Conservation (phyloP, 305 asterid genomes). For the Rubia peregrina region DNA sequence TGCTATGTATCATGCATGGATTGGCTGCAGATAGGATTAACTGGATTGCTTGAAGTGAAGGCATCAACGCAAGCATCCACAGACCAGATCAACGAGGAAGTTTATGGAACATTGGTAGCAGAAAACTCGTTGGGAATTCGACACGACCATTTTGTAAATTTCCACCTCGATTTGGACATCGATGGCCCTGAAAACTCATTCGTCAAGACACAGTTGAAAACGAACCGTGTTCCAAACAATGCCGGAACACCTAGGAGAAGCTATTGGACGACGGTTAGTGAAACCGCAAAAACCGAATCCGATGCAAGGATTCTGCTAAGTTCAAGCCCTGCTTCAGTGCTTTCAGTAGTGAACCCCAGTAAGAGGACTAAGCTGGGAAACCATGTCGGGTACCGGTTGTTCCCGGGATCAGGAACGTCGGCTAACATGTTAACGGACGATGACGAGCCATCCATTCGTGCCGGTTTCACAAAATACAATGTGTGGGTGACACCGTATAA, state of each 20-base stretch:
- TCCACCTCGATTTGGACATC: conserved; percentile 52
- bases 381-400: conserved; percentile 40
- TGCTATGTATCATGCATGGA: background rate
- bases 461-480: conserved; percentile 47
- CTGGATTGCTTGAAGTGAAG: conserved; percentile 53
- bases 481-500: conserved; percentile 52
- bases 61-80: conserved; percentile 44
- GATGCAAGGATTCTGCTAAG: conserved; percentile 44
- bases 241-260: conserved; percentile 36
- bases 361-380: conserved; percentile 54
- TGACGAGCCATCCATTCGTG: conserved; percentile 45
- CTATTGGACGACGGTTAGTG: conserved; percentile 42
- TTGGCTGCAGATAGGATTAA: conserved; percentile 39
- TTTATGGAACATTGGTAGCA: conserved; percentile 51
- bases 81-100: conserved; percentile 49
- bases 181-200: conserved; percentile 53
- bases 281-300: conserved; percentile 40
- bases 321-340: conserved; percentile 4
- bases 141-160: conserved; percentile 59
- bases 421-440: conserved; percentile 26
- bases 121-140: conserved; percentile 43
- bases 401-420: conserved; percentile 32
- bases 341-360: conserved; percentile 39
- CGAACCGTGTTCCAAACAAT: conserved; percentile 14
- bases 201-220: conserved; percentile 29